Conservation (phyloP, 2,329 filamentous ascomycete species). For the Metarhizium humberi region DNA sequence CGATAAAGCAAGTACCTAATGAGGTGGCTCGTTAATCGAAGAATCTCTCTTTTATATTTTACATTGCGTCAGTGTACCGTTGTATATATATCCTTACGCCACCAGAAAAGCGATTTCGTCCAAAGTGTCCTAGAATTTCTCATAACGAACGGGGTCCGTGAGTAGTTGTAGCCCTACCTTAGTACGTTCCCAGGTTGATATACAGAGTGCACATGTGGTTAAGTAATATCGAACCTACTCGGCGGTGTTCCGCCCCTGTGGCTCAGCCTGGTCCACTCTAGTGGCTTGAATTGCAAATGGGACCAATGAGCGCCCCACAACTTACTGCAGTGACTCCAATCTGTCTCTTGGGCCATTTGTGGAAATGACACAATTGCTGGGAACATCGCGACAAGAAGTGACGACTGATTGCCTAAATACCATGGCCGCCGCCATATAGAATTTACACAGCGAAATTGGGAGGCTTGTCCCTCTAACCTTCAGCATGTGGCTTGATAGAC, state of each 20-base stretch:
- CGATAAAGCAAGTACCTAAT: too few relatives aligned
- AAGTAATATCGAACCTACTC: not conserved
- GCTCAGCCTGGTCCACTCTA: not conserved
- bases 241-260: not conserved
- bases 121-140: too few relatives aligned
- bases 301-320: not conserved
- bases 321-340: not conserved
- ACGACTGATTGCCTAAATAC: not conserved
- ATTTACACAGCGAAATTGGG: not conserved
- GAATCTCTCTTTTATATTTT: too few relatives aligned
- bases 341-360: not conserved
- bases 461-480: not conserved
- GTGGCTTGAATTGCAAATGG: not conserved
- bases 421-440: not conserved
- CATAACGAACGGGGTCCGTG: too few relatives aligned
- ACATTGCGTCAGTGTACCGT: too few relatives aligned
- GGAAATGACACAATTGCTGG: not conserved
- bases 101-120: too few relatives aligned
- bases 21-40: too few relatives aligned
- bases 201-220: not conserved
- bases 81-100: too few relatives aligned
- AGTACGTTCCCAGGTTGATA: too few relatives aligned
- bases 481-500: conserved; percentile 83
- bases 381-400: not conserved
- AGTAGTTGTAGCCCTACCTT: too few relatives aligned